Evolutionary conservation across 345 rosid species (phyloP).

Genomic region (Erodium maritimum): DNA sequence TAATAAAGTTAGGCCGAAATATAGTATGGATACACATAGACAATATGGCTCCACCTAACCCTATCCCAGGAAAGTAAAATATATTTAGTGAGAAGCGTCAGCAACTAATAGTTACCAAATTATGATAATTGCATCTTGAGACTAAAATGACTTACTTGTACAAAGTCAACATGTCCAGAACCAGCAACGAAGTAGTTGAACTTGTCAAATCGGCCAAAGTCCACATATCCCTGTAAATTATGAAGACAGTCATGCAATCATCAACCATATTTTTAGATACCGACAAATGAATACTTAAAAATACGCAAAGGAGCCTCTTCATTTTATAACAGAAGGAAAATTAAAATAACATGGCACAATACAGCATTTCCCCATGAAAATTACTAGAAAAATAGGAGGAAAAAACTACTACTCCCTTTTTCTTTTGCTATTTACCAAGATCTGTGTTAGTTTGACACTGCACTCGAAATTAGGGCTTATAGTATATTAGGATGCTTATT

Average conservation of each 20-base stretch:
- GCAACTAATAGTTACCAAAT: constrained; percentile 4
- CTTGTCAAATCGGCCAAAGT: constrained; percentile 60
- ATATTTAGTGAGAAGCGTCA: constrained; percentile 1
- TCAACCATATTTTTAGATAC: not conserved
- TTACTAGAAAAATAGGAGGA: not conserved
- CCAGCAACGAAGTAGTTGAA: constrained; percentile 55
- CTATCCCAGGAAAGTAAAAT: not conserved
- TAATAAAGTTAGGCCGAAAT: not conserved
- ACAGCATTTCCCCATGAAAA: not conserved
- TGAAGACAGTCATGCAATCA: not conserved
- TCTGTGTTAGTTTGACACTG: not conserved
- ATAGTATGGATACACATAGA: not conserved
- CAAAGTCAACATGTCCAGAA: constrained; percentile 46
- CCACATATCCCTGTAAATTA: constrained; percentile 72
- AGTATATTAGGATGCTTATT: too few relatives aligned
- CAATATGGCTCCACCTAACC: not conserved
- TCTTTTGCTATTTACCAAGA: not conserved
- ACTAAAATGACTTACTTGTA: constrained; percentile 43
- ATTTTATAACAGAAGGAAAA: not conserved
- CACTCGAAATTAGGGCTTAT: too few relatives aligned
- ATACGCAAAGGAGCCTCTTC: not conserved
- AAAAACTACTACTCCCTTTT: too few relatives aligned
- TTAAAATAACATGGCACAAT: not conserved
- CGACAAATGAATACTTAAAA: not conserved
- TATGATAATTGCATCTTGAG: not conserved